A percentile compares a stretch with the other conserved stretches of the same genome.
These are phyloP conservation scores for Mentha longifolia DNA, from an alignment of 257 asterid species.

Conservation along the genomic window DNA sequence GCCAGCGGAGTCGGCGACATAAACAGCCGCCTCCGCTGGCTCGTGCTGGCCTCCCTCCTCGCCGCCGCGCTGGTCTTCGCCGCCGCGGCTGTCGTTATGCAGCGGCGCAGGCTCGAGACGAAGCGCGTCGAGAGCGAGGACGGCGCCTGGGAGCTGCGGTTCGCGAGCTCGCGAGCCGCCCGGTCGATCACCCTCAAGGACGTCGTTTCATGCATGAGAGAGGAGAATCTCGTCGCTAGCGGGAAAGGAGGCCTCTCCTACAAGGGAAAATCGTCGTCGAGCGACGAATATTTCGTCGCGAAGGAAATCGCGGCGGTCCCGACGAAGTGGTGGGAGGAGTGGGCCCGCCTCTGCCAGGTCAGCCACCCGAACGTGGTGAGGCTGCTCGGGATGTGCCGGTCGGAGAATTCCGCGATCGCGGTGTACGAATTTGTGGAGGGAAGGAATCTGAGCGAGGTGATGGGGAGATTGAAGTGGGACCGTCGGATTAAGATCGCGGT, in stretches of 20 bases:
- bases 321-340: slow-evolving; percentile 37
- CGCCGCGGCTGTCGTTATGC: slow-evolving; percentile 16
- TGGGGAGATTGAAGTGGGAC: slow-evolving; percentile 54
- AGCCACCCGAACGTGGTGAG: slow-evolving; percentile 67
- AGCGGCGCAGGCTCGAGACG: slow-evolving; percentile 30
- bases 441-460: slow-evolving; percentile 50
- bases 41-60: slow-evolving; percentile 50
- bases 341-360: slow-evolving; percentile 43
- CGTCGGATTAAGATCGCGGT: slow-evolving; percentile 61
- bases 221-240: slow-evolving; percentile 55
- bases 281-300: slow-evolving; percentile 42
- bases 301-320: slow-evolving; percentile 42
- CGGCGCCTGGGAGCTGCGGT: slow-evolving; percentile 64
- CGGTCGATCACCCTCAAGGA: slow-evolving; percentile 51
- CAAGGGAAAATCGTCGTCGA: slow-evolving; percentile 42
- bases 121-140: slow-evolving; percentile 55
- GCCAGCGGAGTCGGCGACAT: slow-evolving; percentile 5
- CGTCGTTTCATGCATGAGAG: slow-evolving; percentile 46
- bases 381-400: slow-evolving; percentile 63
- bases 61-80: slow-evolving; percentile 41
- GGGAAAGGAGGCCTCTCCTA: slow-evolving; percentile 45
- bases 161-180: slow-evolving; percentile 46
- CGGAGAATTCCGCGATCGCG: slow-evolving; percentile 59
- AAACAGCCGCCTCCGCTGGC: slow-evolving; percentile 50
- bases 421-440: slow-evolving; percentile 72